Base-by-base conservation (phyloP, 345 rosid genomes). In the Toxicodendron radicans region DNA sequence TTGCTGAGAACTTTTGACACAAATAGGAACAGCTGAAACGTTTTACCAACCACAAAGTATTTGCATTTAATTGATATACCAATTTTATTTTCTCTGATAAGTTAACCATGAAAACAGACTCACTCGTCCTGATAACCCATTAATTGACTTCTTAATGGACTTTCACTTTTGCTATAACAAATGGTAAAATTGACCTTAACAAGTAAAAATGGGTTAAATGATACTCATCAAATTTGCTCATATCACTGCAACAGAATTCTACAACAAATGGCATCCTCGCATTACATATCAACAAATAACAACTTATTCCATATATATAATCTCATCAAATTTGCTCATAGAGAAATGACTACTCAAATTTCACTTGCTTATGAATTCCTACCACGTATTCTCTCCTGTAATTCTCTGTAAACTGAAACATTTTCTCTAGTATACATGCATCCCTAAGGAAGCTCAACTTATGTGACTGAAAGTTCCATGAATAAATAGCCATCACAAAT, bases 281-380 rank as follows among this genome's bases (percentile, higher is more conserved):
- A 51, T 51, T 51, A 13, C 17, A 51, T 6, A 24, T 13, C 20
- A 30, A 17, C 46, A 35, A 43, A 10, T 13, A 16, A 43, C 56
- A 66, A 30, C 23, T 33, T 21, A 61, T 17, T 64, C 49, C 3
- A 35, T 66, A 60, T n/a, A n/a, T 16, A 17, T 46, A 7, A 62
- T n/a, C 18, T 54, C 63, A 20, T 27, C 32, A 24, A 18, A 64
- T 75, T 21, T 46, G 27, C 58, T 68, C 73, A 24, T 63, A 68
- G 5, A 64, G 68, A 60, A 65, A 77, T 46, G 57, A 66, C 5
- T 69, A 43, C 38, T 63, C 18, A 4, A 33, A 53, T 32, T 49
- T 54, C 32, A 53, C 38, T 59, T 27, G 27, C 51, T 33, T 18
- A 17, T 35, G 2, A 60, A 46, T 58, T 27, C n/a, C 59, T 10